Evolutionary conservation across 768 basidiomycete genomes (phyloP).

Genomic region (Tricholomella constricta): DNA sequence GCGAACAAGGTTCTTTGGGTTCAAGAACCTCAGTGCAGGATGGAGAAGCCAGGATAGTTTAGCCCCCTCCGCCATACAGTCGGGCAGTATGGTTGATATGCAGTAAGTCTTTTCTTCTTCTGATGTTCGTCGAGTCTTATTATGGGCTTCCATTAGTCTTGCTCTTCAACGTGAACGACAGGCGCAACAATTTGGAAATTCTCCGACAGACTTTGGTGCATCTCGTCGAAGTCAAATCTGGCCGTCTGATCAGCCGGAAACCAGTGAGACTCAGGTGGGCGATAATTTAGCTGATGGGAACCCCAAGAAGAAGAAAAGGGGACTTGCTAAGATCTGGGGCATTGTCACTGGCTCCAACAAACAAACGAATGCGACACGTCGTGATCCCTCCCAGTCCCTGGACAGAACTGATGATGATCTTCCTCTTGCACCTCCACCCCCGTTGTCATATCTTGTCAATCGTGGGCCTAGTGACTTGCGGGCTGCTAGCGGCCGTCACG

Average conservation of each 20-base stretch:
- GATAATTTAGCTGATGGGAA: constrained; percentile 38
- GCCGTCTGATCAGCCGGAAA: constrained; percentile 29
- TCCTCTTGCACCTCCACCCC: constrained; percentile 88
- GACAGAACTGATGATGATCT: constrained; percentile 64
- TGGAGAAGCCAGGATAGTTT: constrained; percentile 84
- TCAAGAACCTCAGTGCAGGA: constrained; percentile 67
- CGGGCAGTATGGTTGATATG: constrained; percentile 92
- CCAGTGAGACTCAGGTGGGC: constrained; percentile 30
- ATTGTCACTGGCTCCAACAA: constrained; percentile 66
- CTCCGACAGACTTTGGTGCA: constrained; percentile 39
- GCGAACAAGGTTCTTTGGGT: constrained; percentile 76
- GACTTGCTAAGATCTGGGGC: constrained; percentile 80
- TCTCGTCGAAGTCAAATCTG: constrained; percentile 56
- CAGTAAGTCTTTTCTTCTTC: constrained; percentile 58
- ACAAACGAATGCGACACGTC: constrained; percentile 33
- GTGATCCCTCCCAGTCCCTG: constrained; percentile 37
- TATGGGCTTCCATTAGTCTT: constrained; percentile 48
- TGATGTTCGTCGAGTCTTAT: constrained; percentile 2
- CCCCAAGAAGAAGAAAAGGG: constrained; percentile 77
- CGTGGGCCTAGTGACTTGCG: constrained; percentile 52
- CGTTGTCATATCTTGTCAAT: constrained; percentile 83
- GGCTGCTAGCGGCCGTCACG: constrained; percentile 49
- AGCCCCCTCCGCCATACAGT: constrained; percentile 70
- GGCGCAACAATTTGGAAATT: constrained; percentile 22
- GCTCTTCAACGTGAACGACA: constrained; percentile 72